Conservation (phyloP, 2,329 filamentous ascomycete species). For the Stenocarpella maydis region DNA sequence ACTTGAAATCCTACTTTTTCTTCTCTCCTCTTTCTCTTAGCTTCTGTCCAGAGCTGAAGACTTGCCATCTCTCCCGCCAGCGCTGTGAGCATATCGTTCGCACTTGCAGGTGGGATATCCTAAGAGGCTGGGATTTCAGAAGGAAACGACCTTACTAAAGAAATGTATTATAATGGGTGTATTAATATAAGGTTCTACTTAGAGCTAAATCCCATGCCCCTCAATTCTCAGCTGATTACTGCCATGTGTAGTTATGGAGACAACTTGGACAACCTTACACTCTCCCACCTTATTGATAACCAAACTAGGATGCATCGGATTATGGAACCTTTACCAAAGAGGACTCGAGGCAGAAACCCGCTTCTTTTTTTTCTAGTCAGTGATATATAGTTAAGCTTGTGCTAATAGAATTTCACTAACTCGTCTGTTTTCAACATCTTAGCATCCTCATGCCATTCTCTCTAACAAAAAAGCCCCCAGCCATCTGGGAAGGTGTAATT, state of each 20-base stretch:
- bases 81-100: not conserved
- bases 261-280: not conserved
- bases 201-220: not conserved
- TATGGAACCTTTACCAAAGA: not conserved
- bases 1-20: not conserved
- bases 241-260: not conserved
- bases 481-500: not conserved
- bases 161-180: slow-evolving; percentile 8
- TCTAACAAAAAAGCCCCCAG: not conserved
- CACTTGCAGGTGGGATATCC: not conserved
- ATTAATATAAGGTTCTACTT: not conserved
- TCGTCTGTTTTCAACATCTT: not conserved
- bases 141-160: not conserved
- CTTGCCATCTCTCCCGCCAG: not conserved
- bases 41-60: not conserved
- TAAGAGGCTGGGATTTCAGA: not conserved
- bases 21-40: not conserved
- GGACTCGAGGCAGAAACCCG: not conserved
- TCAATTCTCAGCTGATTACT: not conserved
- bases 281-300: not conserved
- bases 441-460: slow-evolving; percentile 2
- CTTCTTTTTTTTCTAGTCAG: not conserved
- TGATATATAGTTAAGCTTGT: not conserved
- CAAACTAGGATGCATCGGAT: not conserved
- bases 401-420: not conserved